phyloP scores from a whole-genome alignment of 192 early-diverging fungal genomes.

The Gonapodya prolifera region DNA sequence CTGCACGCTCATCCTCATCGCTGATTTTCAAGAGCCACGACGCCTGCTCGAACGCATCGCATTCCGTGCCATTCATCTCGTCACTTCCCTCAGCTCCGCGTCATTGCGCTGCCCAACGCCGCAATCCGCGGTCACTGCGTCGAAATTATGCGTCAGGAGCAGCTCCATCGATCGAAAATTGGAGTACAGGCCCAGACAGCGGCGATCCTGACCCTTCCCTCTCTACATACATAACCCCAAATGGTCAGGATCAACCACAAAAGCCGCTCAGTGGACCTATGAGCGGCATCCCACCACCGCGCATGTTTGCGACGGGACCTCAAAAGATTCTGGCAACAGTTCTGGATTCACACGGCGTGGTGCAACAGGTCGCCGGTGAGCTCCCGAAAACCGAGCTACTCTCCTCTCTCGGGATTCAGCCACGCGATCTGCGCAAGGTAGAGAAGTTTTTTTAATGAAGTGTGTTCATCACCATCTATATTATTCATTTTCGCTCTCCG shows the following conservation, averaged over 20 bases:
- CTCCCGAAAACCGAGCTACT: conserved; percentile 70
- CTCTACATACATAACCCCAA: background rate
- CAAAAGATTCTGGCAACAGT: background rate
- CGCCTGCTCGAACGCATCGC: background rate
- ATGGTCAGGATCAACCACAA: background rate
- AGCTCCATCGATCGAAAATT: background rate
- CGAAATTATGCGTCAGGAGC: background rate
- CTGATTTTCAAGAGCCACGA: background rate
- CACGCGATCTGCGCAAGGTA: conserved; percentile 77
- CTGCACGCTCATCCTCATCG: background rate
- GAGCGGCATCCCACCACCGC: background rate
- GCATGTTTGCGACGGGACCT: background rate
- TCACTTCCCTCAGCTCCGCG: background rate
- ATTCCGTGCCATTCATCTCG: background rate
- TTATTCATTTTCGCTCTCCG: background rate
- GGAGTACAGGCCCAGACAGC: background rate
- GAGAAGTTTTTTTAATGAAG: too few relatives aligned
- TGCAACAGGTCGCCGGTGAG: conserved; percentile 27
- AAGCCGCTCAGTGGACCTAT: background rate
- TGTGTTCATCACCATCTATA: too few relatives aligned
- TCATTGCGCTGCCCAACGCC: background rate
- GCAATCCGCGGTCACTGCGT: background rate
- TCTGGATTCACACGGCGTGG: background rate
- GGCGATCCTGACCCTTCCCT: background rate
- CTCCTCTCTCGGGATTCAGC: conserved; percentile 58